A percentile compares a stretch with the other conserved stretches of the same genome.
Conservation (phyloP, 106 monocot species). For the Dendrobium nobile region DNA sequence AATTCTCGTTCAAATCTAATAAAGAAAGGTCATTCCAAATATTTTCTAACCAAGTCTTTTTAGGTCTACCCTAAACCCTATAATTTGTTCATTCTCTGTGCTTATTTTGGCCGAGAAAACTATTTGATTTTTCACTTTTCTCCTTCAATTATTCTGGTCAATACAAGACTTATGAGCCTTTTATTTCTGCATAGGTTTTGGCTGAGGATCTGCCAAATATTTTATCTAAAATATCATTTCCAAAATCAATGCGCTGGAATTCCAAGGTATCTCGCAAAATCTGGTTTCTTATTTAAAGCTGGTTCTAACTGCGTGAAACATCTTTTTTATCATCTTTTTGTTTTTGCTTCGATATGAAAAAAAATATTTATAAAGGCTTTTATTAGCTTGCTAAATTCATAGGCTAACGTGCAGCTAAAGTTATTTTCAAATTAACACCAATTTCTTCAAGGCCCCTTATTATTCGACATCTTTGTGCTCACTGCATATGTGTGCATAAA, state of each 20-base stretch:
- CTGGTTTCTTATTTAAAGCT: background rate
- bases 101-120: too few species aligned
- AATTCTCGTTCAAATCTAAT: too few species aligned
- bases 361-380: background rate
- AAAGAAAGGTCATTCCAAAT: too few species aligned
- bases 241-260: constrained; percentile 98
- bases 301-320: background rate
- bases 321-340: background rate
- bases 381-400: background rate
- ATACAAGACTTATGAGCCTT: background rate
- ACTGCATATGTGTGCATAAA: background rate
- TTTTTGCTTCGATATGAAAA: background rate
- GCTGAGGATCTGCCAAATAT: constrained; percentile 65
- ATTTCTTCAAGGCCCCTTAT: background rate
- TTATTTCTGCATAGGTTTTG: constrained; percentile 51
- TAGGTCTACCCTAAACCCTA: too few species aligned
- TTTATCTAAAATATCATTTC: constrained; percentile 70
- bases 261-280: constrained; percentile 42
- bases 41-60: too few species aligned
- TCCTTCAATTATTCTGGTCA: background rate
- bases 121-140: background rate
- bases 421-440: background rate
- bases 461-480: background rate
- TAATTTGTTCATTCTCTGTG: too few species aligned
- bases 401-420: background rate